Conservation (phyloP, 2,329 filamentous ascomycete species). For the Hirsutella rhossiliensis region DNA sequence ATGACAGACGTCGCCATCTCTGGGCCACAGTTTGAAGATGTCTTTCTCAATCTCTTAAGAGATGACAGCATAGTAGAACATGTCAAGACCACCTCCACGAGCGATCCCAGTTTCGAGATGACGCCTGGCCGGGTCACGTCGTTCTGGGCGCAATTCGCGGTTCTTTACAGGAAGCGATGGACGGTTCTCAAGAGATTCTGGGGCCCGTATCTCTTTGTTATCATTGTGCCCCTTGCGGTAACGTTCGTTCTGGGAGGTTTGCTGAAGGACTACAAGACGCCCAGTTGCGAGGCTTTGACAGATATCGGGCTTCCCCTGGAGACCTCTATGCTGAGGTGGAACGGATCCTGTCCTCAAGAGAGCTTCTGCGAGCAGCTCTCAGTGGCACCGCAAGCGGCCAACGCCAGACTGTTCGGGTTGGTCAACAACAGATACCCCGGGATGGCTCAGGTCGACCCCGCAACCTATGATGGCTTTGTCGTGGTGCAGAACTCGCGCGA, state of each 20-base stretch:
- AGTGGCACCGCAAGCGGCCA: constrained; percentile 12
- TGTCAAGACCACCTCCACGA: not conserved
- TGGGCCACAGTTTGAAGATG: constrained; percentile 20
- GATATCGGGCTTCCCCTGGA: not conserved
- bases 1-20: constrained; percentile 18
- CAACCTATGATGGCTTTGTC: constrained; percentile 2
- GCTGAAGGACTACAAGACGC: constrained; percentile 40
- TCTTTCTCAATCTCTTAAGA: constrained; percentile 13
- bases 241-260: constrained; percentile 64
- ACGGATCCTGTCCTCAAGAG: constrained; percentile 25
- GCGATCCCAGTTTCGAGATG: constrained; percentile 1
- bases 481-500: constrained; percentile 3
- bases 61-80: not conserved
- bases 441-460: constrained; percentile 1
- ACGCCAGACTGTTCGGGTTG: constrained; percentile 14
- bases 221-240: constrained; percentile 64
- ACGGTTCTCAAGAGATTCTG: constrained; percentile 64
- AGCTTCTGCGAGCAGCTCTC: constrained; percentile 4
- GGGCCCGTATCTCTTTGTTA: constrained; percentile 58
- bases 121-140: constrained; percentile 5
- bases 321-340: constrained; percentile 12
- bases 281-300: constrained; percentile 28
- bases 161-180: constrained; percentile 61
- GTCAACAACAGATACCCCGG: constrained; percentile 5
- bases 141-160: constrained; percentile 42